phyloP scores from a whole-genome alignment of 2,329 filamentous ascomycete genomes.

The Colletotrichum lupini region DNA sequence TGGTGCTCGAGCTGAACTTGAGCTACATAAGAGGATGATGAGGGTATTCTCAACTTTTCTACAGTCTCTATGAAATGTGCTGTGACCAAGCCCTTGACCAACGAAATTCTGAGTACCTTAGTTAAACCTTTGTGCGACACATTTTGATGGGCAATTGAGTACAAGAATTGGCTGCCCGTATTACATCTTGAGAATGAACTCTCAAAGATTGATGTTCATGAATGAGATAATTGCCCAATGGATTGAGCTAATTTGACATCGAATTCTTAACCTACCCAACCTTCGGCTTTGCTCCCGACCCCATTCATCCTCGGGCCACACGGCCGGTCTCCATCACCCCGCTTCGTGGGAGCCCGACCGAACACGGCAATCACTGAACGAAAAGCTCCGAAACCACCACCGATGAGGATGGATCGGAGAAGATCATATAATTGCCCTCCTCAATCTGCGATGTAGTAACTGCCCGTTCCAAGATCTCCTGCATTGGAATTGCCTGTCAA shows the following conservation, averaged over 20 bases:
- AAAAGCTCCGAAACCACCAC: not conserved
- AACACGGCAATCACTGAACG: not conserved
- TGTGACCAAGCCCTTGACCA: not conserved
- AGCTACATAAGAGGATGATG: too few relatives aligned
- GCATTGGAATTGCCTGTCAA: not conserved
- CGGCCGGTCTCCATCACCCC: not conserved
- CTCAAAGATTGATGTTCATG: not conserved
- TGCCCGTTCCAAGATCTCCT: not conserved
- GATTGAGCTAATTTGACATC: not conserved
- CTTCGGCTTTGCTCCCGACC: not conserved
- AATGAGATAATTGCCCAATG: not conserved
- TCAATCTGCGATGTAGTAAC: not conserved
- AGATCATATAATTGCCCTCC: not conserved
- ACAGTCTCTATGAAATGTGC: rapidly evolving
- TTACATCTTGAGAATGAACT: not conserved
- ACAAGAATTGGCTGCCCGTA: too few relatives aligned
- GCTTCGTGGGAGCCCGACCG: not conserved
- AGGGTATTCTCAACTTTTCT: too few relatives aligned
- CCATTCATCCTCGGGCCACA: not conserved
- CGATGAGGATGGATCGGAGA: not conserved
- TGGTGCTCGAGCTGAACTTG: too few relatives aligned
- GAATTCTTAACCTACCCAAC: rapidly evolving
- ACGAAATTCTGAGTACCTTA: not conserved
- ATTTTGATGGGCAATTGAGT: too few relatives aligned
- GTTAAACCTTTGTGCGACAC: too few relatives aligned